phyloP scores from a whole-genome alignment of 1,284 basidiomycete genomes.

The Sporisorium graminicola region DNA sequence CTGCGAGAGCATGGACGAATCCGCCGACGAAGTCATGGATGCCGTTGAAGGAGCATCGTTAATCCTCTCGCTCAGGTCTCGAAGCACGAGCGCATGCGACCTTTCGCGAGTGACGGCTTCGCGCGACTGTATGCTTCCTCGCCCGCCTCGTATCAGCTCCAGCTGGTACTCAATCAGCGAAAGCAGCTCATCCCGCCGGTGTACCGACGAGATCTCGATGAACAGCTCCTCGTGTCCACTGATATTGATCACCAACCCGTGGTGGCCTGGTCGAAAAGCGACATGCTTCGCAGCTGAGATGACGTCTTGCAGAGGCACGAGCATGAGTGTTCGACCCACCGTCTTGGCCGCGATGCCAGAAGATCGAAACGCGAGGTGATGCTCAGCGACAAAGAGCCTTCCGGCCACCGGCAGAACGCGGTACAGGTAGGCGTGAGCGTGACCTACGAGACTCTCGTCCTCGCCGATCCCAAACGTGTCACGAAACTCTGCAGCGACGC shows the following conservation, averaged over 20 bases:
- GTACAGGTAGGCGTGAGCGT: conserved; percentile 55
- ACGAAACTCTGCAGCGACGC: conserved; percentile 36
- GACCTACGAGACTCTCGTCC: conserved; percentile 47
- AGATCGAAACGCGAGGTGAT: conserved; percentile 63
- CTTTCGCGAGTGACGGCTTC: conserved; percentile 39
- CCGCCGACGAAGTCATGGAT: conserved; percentile 32
- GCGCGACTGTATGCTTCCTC: conserved; percentile 18
- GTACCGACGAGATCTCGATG: conserved; percentile 86
- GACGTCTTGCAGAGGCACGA: conserved; percentile 89
- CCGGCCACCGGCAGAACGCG: conserved; percentile 60
- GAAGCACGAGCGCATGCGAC: conserved; percentile 51
- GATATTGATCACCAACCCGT: conserved; percentile 88
- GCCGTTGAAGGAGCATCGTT: conserved; percentile 29
- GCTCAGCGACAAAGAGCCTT: conserved; percentile 55
- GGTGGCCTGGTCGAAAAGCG: conserved; percentile 87
- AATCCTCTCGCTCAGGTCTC: conserved; percentile 58
- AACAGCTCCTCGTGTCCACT: conserved; percentile 96
- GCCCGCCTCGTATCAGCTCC: conserved; percentile 24
- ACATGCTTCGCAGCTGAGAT: conserved; percentile 85
- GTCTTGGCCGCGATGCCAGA: conserved; percentile 57
- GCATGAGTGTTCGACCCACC: conserved; percentile 78
- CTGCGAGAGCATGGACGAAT: conserved; percentile 37
- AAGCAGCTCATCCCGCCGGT: conserved; percentile 82
- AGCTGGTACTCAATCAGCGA: conserved; percentile 80
- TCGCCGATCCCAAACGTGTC: conserved; percentile 48